Base-by-base conservation (phyloP, 192 early-diverging fungal genomes). In the Gaertneriomyces semiglobifer region DNA sequence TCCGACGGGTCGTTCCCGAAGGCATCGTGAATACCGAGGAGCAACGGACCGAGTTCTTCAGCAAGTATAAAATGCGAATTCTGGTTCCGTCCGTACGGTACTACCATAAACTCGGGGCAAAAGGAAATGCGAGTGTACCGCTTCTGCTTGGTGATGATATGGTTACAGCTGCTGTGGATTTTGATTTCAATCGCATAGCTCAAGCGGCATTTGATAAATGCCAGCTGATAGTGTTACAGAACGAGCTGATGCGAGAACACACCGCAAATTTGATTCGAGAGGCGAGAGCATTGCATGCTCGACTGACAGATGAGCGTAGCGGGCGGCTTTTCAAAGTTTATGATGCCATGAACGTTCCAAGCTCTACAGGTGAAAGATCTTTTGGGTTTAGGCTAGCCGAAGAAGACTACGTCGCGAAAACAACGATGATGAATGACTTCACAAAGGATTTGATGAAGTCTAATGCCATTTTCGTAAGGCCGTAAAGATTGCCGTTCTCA, bases 131-230 rank as follows among this genome's bases (percentile, higher is more conserved):
- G 3, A 65, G 67, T 44, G 75, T 72, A 6, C 50, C 70, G 1
- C 58, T 63, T 38, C 66, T 84, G 10, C 66, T 84, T 9, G 10
- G 69, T 11, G 79, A 84, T 52, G 69, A 76, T 46, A 77, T 79
- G 44, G 71, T 84, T 4, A 69, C 65, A 8, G 75, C 65, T 16
- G 70, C 74, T 9, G 66, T 79, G 48, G 78, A 77, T 25, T 72
- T 74, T 65, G 78, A 82, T 61, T 76, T 80, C 46, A 77, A 74
- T 45, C 71, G 77, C 40, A 74, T 82, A 18, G 77, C 77, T 11
- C 78, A 72, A 64, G 75, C 73, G 41, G 51, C 81, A 3, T 84
- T 82, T 60, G 79, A 82, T 40, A 74, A 74, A 54, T 82, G 77
- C 62, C 77, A 84, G 53, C 68, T 72, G 12, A 62, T 65, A 3